Evolutionary conservation across 257 asterid genomes (phyloP).

Genomic region (Parsonsia alboflavescens): DNA sequence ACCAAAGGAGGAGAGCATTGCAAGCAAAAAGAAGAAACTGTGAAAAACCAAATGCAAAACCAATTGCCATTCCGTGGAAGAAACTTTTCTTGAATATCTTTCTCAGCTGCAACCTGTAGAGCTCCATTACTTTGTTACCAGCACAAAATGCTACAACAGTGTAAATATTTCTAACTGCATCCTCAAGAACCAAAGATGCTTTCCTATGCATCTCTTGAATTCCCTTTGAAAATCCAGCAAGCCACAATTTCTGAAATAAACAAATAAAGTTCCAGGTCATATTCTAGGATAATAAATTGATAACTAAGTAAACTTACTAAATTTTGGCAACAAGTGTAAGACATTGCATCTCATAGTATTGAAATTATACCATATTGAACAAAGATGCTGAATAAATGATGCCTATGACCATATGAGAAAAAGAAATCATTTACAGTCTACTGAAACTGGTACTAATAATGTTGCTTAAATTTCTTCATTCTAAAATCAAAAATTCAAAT

Average conservation of each 20-base stretch:
- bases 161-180: conserved; percentile 93
- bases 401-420: neutral
- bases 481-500: neutral
- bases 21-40: conserved; percentile 98
- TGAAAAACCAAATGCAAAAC: conserved; percentile 93
- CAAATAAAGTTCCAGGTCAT: neutral
- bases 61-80: conserved; percentile 96
- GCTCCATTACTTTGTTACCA: conserved; percentile 98
- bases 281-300: neutral
- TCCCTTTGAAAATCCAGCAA: conserved; percentile 98
- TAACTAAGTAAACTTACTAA: neutral
- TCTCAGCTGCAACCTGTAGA: conserved; percentile 72
- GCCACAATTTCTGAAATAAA: conserved; percentile 87
- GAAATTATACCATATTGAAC: neutral
- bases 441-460: neutral
- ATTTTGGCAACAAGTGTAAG: neutral
- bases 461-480: neutral
- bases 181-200: conserved; percentile 96
- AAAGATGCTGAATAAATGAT: neutral
- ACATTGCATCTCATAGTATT: neutral
- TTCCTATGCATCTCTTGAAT: conserved; percentile 99
- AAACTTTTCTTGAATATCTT: conserved; percentile 90
- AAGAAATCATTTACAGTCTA: neutral
- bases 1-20: conserved; percentile 97
- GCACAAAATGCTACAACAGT: conserved; percentile 99